Evolutionary conservation across 176 grass and related monocot genomes (phyloP), one percentile per base, ranked within the genome.

Genomic region (Raddia distichophylla): DNA sequence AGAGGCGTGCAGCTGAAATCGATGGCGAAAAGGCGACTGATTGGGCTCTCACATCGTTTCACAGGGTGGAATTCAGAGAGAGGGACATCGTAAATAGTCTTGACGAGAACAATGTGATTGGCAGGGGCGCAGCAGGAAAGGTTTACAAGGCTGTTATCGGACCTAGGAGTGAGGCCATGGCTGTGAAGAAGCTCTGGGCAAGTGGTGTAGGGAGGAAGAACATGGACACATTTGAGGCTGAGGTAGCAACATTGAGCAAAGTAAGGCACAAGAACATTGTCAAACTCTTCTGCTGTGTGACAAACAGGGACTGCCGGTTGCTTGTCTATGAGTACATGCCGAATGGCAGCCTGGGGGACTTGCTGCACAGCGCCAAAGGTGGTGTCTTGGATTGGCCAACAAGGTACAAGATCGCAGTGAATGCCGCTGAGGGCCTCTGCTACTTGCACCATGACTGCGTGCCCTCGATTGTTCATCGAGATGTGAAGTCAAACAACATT

Each of bases 401-500:
- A 1, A 87, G 92, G 79, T 82, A 90, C 14, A 94, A 90, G 80
- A 98, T 98, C 64, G 84, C 79, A 0, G 12, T 94, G 19, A 50
- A 90, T 17, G 92, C 92, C 1, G 95, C 95, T 0, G 92, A 95
- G 82, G 95, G 95, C 4, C 83, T 98, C 51, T 84, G 77, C 17
- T 98, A 98, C 82, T 50, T 98, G 81, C 95, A 98, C 60, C 95
- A 98, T 60, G 95, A 95, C 72, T 95, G 90, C 1, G 82, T 78
- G 45, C 92, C 95, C 3, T 72, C 86, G 1, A 91, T 98, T 14
- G 73, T 98, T 20, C 95, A 95, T 69, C 84, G 95, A 67, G 95
- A 98, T 60, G 86, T 98, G 8, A 98, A 98, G 78, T 98, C 95
- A 2, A 98, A 94, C 84, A 98, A 98, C 74, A 98, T 98, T 58